phyloP scores from a whole-genome alignment of 495 filamentous ascomycete species.

The Penicillium coprophilum region DNA sequence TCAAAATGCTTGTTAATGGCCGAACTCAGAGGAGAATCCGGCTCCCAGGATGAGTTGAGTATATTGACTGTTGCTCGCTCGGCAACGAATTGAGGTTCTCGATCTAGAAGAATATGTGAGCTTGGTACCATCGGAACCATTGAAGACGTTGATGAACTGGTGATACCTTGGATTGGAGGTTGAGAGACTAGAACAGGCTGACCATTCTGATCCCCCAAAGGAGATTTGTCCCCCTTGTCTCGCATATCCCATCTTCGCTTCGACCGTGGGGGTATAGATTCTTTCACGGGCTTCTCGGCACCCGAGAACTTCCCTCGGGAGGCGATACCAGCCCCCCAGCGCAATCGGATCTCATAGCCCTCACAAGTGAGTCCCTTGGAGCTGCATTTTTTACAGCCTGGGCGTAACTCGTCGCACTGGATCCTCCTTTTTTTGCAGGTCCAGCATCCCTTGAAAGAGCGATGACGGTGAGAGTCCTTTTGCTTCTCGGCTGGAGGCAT shows the following conservation, averaged over 20 bases:
- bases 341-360: conserved; percentile 32
- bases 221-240: conserved; percentile 11
- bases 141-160: neutral
- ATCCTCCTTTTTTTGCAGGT: conserved; percentile 32
- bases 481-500: conserved; percentile 19
- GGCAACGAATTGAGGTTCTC: conserved; percentile 1
- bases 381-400: conserved; percentile 25
- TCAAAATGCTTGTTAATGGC: conserved; percentile 26
- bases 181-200: conserved; percentile 17
- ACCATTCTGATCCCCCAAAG: conserved; percentile 14
- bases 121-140: neutral
- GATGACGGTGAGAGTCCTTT: conserved; percentile 20
- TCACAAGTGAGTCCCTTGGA: conserved; percentile 24
- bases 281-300: conserved; percentile 29
- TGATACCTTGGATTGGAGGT: conserved; percentile 15
- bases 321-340: conserved; percentile 34
- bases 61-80: conserved; percentile 28
- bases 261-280: conserved; percentile 26
- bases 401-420: conserved; percentile 31
- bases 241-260: conserved; percentile 31
- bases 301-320: conserved; percentile 30
- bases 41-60: conserved; percentile 19
- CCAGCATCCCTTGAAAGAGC: conserved; percentile 34
- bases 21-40: conserved; percentile 6
- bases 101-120: conserved; percentile 7